Base-by-base conservation (phyloP, 257 asterid species). In the Coffea canephora region DNA sequence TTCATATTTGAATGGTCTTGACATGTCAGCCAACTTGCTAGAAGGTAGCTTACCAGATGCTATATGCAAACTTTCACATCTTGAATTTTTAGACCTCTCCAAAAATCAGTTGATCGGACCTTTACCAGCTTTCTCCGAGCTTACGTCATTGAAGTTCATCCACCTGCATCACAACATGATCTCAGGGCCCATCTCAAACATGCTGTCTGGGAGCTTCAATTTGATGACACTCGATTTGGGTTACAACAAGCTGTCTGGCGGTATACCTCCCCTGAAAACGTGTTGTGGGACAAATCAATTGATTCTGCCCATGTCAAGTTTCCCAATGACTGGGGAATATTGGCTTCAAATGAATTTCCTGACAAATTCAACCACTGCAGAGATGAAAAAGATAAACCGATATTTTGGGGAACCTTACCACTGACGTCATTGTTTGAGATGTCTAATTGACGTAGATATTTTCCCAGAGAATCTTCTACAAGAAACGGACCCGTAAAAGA, bases 271-370 rank as follows among this genome's bases (percentile, higher is more conserved):
- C 81, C 76, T 10, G 57, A 50, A 57, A 79, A 74, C 61, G 27
- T 25, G 34, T 80, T 80, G 55, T 48, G 50, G 21, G 83, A 74
- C 55, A 74, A 71, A 59, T 80, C 83, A 16, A 80, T 55, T 6
- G 21, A 7, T 13, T 31, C 45, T 11, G 50, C 31, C 0, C 0
- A 0, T 31, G 31, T 48, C 83, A 74, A 64, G 75, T 80, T 64
- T 49, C 79, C 71, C 25, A 80, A 23, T n/a, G 81, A 68, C 12
- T 55, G 66, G 2, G 81, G 75, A 3, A 78, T 41, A 23, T 31
- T 19, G 15, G 75, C 81, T 10, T 78, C 50, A 11, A 78, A 78
- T 14, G 6, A 15, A 16, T 78, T 68, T 68, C 52, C 57, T 2
- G 78, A 75, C 54, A 75, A 55, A 36, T 59, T 50, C 18, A 74